Conservation (phyloP, 2,329 filamentous ascomycete genomes). For the Calonectria pseudoturangicola region DNA sequence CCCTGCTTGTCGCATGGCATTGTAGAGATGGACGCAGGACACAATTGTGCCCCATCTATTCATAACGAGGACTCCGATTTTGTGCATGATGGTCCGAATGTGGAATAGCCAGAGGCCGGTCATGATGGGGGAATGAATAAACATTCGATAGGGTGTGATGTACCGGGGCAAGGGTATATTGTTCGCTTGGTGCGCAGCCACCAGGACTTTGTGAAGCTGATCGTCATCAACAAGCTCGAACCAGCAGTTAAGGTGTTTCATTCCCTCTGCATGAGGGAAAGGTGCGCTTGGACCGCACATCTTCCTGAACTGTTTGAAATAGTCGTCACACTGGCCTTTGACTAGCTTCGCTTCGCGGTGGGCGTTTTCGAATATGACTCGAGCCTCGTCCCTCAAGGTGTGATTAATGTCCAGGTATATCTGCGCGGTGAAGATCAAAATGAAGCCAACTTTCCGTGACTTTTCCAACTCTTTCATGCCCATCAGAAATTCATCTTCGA, state of each 20-base stretch:
- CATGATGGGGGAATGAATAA: conserved; percentile 3
- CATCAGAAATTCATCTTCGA: conserved; percentile 1
- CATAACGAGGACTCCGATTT: neutral
- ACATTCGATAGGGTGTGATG: neutral
- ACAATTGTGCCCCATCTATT: neutral
- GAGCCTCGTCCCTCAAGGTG: neutral
- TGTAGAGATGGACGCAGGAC: neutral
- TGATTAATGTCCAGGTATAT: conserved; percentile 6
- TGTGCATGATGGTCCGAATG: neutral
- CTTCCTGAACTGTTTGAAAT: neutral
- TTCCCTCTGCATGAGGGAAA: neutral
- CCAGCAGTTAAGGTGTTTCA: neutral
- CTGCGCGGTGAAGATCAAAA: neutral
- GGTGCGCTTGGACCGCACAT: neutral
- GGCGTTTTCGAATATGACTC: neutral
- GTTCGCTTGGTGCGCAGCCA: neutral
- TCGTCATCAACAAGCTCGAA: neutral
- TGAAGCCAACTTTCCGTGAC: neutral
- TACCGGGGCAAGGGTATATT: neutral
- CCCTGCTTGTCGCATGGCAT: neutral
- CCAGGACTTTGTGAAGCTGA: neutral
- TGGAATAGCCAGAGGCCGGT: conserved; percentile 13
- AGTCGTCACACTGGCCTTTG: neutral
- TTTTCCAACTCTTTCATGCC: neutral
- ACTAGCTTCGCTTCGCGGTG: neutral